Base-by-base conservation (phyloP, 345 rosid species). In the Turnera subulata region DNA sequence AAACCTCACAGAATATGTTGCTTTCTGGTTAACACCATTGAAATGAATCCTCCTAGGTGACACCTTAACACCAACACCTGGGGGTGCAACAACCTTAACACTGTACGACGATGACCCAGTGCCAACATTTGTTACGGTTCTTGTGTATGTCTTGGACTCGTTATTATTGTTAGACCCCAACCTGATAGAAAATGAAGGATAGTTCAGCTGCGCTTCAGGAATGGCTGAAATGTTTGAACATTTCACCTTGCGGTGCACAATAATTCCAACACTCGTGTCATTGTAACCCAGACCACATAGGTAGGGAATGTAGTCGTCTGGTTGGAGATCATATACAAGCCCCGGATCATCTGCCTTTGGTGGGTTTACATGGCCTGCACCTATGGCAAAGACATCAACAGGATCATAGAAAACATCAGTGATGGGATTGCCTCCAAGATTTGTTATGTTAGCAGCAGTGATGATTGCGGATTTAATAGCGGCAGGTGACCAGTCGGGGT, bases 381-480 rank as follows among this genome's bases (percentile, higher is more conserved):
- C 82, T 0, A 59, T 71, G 65, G 73, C 84, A 48, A 80, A 74
- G n/a, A 78, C 67, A 57, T 73, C 76, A 15, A 84, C 78, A 55
- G 65, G 56, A 10, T 49, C 17, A 15, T 0, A 5, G 23, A 35
- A 37, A 13, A 49, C n/a, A 18, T 49, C 56, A 50, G 38, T 23
- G 11, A 60, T 38, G 22, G n/a, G 64, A 23, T 50, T 50, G 1
- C 48, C 48, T 49, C 10, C 56, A 22, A 25, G 4, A 24, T 60
- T 60, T 24, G 16, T 4, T 12, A 18, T 37, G 39, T 60, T 38
- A 23, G 74, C 74, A 1, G 74, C 64, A 16, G 84, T 83, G 39
- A 83, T 72, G 2, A 80, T 67, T 22, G 85, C 80, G 11, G 89
- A 83, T 78, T 74, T 78, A 40, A 80, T 70, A 32, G 84, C 82